phyloP scores from a whole-genome alignment of 2,329 filamentous ascomycete genomes.

The Cladosporium sp. region DNA sequence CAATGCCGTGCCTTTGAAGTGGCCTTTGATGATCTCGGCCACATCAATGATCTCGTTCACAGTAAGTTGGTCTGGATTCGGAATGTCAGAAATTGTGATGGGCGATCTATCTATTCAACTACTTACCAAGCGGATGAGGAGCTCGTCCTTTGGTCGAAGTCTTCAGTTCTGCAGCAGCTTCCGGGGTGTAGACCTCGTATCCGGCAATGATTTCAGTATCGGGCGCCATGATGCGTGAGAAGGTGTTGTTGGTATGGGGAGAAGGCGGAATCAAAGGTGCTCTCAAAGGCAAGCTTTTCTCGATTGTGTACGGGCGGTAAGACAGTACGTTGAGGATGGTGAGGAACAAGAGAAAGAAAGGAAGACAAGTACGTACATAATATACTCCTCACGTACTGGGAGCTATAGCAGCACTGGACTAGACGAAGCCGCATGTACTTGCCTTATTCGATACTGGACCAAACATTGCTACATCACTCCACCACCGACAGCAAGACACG shows the following conservation, averaged over 20 bases:
- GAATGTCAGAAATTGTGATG: not conserved
- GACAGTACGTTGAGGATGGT: too few relatives aligned
- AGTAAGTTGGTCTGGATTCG: conserved; percentile 6
- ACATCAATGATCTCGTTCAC: conserved; percentile 11
- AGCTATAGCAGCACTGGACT: not conserved
- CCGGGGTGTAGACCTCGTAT: conserved; percentile 12
- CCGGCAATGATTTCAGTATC: conserved; percentile 14
- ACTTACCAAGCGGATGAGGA: conserved; percentile 10
- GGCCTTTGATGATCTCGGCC: conserved; percentile 2
- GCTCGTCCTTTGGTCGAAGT: not conserved
- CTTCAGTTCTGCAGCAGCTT: not conserved
- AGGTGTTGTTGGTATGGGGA: not conserved
- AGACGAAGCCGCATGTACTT: conserved; percentile 4
- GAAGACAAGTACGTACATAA: not conserved
- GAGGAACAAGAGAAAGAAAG: not conserved
- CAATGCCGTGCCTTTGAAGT: not conserved
- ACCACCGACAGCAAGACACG: too few relatives aligned
- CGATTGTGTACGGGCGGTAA: too few relatives aligned
- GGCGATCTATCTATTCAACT: not conserved
- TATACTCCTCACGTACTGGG: not conserved
- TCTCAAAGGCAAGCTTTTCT: too few relatives aligned
- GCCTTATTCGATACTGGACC: conserved; percentile 1
- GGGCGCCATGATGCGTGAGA: conserved; percentile 1
- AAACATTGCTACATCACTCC: not conserved
- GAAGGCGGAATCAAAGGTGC: too few relatives aligned